Conservation (phyloP, 148 eudicot genomes). For the Rhododendron mucronatum region DNA sequence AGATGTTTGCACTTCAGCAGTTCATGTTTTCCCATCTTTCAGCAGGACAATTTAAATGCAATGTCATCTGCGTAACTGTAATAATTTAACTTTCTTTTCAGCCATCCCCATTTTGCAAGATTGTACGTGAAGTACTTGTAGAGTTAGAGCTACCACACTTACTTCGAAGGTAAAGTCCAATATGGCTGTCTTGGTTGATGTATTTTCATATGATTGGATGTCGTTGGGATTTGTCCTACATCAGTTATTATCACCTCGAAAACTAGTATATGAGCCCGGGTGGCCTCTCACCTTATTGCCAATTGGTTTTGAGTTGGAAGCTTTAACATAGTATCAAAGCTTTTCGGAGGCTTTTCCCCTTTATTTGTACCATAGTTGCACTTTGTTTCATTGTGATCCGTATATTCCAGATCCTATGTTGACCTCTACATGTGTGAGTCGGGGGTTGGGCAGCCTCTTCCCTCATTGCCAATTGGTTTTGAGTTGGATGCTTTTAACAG, state of each 20-base stretch:
- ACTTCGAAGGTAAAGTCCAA: conserved; percentile 56
- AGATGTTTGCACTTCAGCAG: background rate
- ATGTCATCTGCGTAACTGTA: background rate
- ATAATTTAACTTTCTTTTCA: conserved; percentile 27
- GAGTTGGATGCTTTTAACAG: too few relatives aligned
- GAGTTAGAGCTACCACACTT: conserved; percentile 94
- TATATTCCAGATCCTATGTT: too few relatives aligned
- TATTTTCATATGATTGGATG: background rate
- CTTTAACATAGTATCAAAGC: too few relatives aligned
- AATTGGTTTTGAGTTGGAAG: too few relatives aligned
- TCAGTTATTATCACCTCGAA: background rate
- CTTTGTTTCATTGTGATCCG: too few relatives aligned
- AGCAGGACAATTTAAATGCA: background rate
- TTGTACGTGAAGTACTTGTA: conserved; percentile 94
- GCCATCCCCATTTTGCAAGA: conserved; percentile 95
- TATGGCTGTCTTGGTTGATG: conserved; percentile 5
- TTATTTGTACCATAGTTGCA: too few relatives aligned
- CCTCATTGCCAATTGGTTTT: too few relatives aligned
- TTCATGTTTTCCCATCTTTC: background rate
- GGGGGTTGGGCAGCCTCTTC: too few relatives aligned
- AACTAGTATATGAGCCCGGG: background rate
- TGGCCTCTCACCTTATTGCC: too few relatives aligned
- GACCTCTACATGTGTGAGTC: too few relatives aligned
- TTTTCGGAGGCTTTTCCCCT: too few relatives aligned
- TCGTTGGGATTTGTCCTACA: background rate